Percentiles rank a stretch among this genome's conserved stretches.
These are phyloP conservation scores for Limonium bicolor DNA, from an alignment of 148 eudicot genomes.

Conservation along the genomic window DNA sequence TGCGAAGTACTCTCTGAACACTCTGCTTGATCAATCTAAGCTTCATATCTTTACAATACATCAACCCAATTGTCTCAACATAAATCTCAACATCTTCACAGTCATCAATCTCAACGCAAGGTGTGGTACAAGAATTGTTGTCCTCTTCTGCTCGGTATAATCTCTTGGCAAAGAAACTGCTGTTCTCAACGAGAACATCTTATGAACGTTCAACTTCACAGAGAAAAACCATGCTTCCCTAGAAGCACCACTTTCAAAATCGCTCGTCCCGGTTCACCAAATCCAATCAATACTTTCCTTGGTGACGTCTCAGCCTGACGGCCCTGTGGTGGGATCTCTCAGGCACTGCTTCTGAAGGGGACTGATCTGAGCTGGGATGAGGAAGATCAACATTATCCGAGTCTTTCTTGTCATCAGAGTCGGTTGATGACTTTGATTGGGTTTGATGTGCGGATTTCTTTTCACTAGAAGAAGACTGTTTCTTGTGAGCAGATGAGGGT, in stretches of 20 bases:
- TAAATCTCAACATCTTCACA: slow-evolving; percentile 84
- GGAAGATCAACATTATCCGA: background rate
- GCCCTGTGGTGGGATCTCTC: no score
- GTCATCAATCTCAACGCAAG: slow-evolving; percentile 55
- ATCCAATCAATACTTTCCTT: slow-evolving; percentile 75
- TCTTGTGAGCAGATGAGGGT: slow-evolving; percentile 20
- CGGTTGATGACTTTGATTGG: slow-evolving; percentile 12
- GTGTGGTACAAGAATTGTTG: slow-evolving; percentile 21
- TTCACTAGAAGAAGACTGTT: slow-evolving; percentile 22
- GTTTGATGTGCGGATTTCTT: slow-evolving; percentile 16
- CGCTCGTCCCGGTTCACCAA: slow-evolving; percentile 79
- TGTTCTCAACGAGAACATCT: slow-evolving; percentile 34
- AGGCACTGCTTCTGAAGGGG: slow-evolving; percentile 4
- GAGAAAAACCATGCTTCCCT: slow-evolving; percentile 69
- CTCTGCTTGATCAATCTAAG: slow-evolving; percentile 76
- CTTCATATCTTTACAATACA: slow-evolving; percentile 78
- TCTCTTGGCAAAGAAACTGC: slow-evolving; percentile 44
- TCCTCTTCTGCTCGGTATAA: slow-evolving; percentile 27
- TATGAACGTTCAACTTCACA: slow-evolving; percentile 85
- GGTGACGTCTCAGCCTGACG: slow-evolving; percentile 39
- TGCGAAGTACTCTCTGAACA: slow-evolving; percentile 66
- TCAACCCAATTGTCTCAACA: slow-evolving; percentile 76
- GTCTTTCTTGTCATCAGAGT: slow-evolving; percentile 25
- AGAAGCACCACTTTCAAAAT: slow-evolving; percentile 54
- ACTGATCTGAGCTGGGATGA: slow-evolving; percentile 15